A percentile compares a stretch with the other conserved stretches of the same genome.
Conservation (phyloP, 306 rosid species). For the Prunus mira region DNA sequence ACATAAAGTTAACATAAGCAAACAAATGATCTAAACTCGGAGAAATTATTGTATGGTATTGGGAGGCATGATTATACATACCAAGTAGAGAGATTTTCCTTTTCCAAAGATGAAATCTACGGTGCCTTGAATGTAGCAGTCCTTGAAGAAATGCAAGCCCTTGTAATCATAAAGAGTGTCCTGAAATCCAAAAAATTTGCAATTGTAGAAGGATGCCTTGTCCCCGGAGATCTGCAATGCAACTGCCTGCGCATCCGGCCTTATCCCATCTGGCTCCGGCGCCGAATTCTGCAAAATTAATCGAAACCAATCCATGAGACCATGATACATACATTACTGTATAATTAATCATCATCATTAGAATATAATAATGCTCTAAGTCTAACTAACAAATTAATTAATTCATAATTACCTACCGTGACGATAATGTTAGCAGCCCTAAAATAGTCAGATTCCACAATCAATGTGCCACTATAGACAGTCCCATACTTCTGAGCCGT, state of each 20-base stretch:
- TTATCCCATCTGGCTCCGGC: slow-evolving; percentile 23
- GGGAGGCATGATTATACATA: slow-evolving; percentile 1
- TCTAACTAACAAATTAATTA: too few relatives aligned
- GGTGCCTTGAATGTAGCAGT: slow-evolving; percentile 42
- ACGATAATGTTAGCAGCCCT: slow-evolving; percentile 37
- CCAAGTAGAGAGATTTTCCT: slow-evolving; percentile 42
- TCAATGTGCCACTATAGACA: slow-evolving; percentile 51
- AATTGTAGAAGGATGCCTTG: slow-evolving; percentile 36
- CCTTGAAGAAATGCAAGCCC: slow-evolving; percentile 44
- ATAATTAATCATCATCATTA: background rate
- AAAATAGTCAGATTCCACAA: slow-evolving; percentile 38
- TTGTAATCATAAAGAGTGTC: slow-evolving; percentile 45
- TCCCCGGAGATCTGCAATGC: slow-evolving; percentile 37
- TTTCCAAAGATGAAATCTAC: slow-evolving; percentile 40
- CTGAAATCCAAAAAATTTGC: slow-evolving; percentile 37
- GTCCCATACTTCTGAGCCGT: slow-evolving; percentile 46
- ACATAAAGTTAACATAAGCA: too few relatives aligned
- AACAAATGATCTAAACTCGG: too few relatives aligned
- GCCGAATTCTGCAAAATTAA: slow-evolving; percentile 31
- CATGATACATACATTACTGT: background rate
- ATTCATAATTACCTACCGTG: slow-evolving; percentile 13
- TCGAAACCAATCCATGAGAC: too few relatives aligned
- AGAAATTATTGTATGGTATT: too few relatives aligned
- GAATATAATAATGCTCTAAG: too few relatives aligned
- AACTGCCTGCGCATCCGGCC: slow-evolving; percentile 34